Conservation (phyloP, 2,329 filamentous ascomycete genomes). For the Fusarium chaquense region DNA sequence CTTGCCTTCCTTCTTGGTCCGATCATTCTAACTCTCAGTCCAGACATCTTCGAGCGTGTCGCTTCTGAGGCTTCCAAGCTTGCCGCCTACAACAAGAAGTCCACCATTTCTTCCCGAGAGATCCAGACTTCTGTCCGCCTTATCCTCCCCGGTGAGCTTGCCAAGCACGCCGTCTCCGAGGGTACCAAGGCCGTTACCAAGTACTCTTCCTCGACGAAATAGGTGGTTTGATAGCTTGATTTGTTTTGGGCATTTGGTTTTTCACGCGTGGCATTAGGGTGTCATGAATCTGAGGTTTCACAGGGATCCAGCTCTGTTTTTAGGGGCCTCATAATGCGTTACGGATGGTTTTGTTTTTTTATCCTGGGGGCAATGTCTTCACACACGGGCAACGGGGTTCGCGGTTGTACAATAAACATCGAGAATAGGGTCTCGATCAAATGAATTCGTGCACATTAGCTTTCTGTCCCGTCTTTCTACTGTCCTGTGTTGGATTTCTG, state of each 20-base stretch:
- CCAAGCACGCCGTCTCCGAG: constrained; percentile 99
- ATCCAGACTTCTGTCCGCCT: constrained; percentile 99
- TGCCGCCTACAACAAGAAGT: constrained; percentile 99
- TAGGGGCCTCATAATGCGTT: constrained; percentile 77
- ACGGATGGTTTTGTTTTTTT: constrained; percentile 75
- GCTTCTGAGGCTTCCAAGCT: constrained; percentile 99
- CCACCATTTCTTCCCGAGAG: constrained; percentile 98
- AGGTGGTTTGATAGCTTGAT: constrained; percentile 71
- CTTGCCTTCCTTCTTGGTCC: background rate
- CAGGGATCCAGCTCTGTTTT: constrained; percentile 50
- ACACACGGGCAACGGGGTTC: constrained; percentile 76
- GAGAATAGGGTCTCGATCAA: constrained; percentile 71
- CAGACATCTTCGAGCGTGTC: constrained; percentile 99
- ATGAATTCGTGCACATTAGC: constrained; percentile 73
- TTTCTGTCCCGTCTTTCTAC: constrained; percentile 32
- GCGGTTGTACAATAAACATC: constrained; percentile 79
- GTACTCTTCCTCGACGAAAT: constrained; percentile 99
- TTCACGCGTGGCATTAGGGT: constrained; percentile 67
- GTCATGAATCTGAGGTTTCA: constrained; percentile 67
- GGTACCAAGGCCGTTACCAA: constrained; percentile 99
- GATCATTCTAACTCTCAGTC: constrained; percentile 4
- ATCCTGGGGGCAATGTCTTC: constrained; percentile 76
- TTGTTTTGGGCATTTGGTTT: constrained; percentile 68
- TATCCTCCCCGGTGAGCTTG: constrained; percentile 97
- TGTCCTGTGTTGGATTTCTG: background rate